Conservation (phyloP, 306 rosid species). For the Cucumis cinereus region DNA sequence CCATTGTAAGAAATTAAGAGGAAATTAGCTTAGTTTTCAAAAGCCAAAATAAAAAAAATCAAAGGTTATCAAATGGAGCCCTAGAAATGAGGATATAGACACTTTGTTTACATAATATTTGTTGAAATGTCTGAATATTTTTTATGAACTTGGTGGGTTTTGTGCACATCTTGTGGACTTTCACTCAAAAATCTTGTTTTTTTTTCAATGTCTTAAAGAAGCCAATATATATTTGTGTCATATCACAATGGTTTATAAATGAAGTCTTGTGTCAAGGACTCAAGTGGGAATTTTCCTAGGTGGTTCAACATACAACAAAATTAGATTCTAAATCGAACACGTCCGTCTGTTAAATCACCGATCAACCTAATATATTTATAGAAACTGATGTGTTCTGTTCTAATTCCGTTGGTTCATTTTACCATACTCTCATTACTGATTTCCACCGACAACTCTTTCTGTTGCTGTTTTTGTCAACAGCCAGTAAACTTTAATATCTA, state of each 20-base stretch:
- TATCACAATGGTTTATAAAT: not conserved
- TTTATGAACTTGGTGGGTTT: too few relatives aligned
- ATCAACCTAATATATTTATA: not conserved
- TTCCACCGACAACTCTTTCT: not conserved
- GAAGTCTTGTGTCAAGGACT: not conserved
- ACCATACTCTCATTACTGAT: not conserved
- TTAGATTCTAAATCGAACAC: not conserved
- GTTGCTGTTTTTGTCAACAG: not conserved
- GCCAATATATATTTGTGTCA: not conserved
- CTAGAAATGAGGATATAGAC: not conserved
- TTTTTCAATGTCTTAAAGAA: not conserved
- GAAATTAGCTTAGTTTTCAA: too few relatives aligned
- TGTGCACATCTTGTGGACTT: too few relatives aligned
- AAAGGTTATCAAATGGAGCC: too few relatives aligned
- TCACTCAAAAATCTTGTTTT: too few relatives aligned
- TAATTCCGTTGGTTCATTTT: not conserved
- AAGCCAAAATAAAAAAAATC: too few relatives aligned
- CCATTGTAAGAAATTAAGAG: too few relatives aligned
- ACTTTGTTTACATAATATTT: not conserved
- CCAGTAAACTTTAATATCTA: slow-evolving; percentile 36
- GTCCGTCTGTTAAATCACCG: too few relatives aligned
- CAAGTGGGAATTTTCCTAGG: not conserved
- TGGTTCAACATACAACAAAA: not conserved
- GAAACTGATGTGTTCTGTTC: not conserved
- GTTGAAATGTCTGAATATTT: not conserved